Evolutionary conservation across 1,139 yeast species (phyloP), one percentile per base, ranked within the genome.

Genomic region (Candida labiduridarum): DNA sequence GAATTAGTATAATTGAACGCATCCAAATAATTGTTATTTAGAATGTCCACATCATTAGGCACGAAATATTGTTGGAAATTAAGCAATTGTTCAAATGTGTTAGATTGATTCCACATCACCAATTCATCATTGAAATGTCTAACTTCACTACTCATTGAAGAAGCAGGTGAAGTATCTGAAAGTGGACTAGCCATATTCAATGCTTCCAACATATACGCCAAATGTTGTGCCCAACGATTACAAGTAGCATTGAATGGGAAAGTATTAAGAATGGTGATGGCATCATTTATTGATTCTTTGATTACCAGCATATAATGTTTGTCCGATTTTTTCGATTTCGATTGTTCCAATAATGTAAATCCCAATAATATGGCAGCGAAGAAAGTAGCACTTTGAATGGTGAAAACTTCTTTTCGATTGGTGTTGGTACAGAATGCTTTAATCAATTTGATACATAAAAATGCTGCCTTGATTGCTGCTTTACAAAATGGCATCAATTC

Each of bases 11-110:
- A 58, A 36, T 56, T 52, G 4, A 53, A 51, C 27, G 58, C 52
- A 3, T 66, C 65, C 16, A 61, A 47, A 39, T 59, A 54, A 33
- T 48, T 53, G 1, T 49, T 25, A 19, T 60, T 58, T n/a, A 66
- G 34, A 18, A 53, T 29, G 33, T 56, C 53, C 16, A 44, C 35
- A 29, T 44, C 46, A 36, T 44, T 44, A 44, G 55, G 55, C 11
- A 52, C 52, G 36, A 54, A 54, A 31, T 45, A 52, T 46, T 52
- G 55, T 49, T 54, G 57, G 30, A 54, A 54, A 41, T 54, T 54
- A n/a, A 52, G 27, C 45, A 54, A 42, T 30, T 54, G 53, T 47
- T 54, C 56, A n/a, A 54, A 47, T 9, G 52, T 54, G 41, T 51
- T 51, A 31, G 51, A 50, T 15, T 54, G 53, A 15, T 48, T 46